Base-by-base conservation (phyloP, 257 asterid species). In the Lavandula angustifolia region DNA sequence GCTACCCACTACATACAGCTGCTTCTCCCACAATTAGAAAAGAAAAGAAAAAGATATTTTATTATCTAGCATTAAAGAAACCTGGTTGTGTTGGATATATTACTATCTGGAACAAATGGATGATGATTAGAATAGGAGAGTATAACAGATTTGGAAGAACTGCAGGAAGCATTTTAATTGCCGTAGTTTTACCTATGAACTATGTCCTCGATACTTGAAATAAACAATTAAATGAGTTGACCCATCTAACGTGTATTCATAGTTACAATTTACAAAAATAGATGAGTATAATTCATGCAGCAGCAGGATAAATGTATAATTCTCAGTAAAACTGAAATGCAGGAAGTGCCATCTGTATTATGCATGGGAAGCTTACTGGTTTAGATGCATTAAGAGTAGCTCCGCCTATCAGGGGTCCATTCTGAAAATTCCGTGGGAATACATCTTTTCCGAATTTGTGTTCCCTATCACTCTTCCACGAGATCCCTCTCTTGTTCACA, bases 401-500 rank as follows among this genome's bases (percentile, higher is more conserved):
- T 55, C 97, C 99, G 33, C 99, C 99, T 37, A 1, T 69, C 33
- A 87, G 61, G 16, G 83, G 4, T 38, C 89, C 87, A 66, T 43
- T 86, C 85, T 90, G 96, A 52, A 94, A 94, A 73, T 94, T 94
- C 27, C 33, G 73, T 0, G 98, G 99, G 67, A 64, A 87, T 58
- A 94, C 99, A 54, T 84, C 27, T 9, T 73, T 76, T 50, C 99
- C 98, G 80, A 87, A 94, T 74, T 94, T 94, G 59, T 74, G 99
- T 60, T 90, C 95, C 68, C 87, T 83, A 55, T 94, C 99, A 76
- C 99, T 94, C 83, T 84, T 79, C 99, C 99, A 94, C 1, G 99
- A 77, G 67, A 94, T 94, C 34, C 62, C 95, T 4, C 68, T 83
- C 74, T 84, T 79, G 84, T 82, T 90, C 61, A 94, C 68, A 59